A percentile compares a stretch with the other conserved stretches of the same genome.
Conservation (phyloP, 352 stramenopile species). For the Nothophytophthora sp. region DNA sequence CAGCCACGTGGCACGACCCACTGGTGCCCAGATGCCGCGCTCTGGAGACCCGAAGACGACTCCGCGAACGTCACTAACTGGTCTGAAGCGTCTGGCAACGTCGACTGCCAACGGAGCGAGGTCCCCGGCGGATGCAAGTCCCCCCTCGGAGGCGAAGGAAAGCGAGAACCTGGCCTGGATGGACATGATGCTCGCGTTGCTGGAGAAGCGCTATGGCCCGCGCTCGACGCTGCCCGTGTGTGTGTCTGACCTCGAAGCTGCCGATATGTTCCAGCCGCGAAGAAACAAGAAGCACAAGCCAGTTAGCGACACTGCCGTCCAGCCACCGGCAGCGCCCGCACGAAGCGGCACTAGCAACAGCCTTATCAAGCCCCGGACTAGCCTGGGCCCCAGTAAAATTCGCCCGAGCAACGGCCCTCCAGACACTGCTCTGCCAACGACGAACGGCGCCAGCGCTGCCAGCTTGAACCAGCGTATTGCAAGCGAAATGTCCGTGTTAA, state of each 20-base stretch:
- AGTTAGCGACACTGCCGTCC: not conserved
- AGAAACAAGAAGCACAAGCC: conserved; percentile 25
- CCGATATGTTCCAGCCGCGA: conserved; percentile 34
- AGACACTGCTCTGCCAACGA: conserved; percentile 1
- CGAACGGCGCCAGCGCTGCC: not conserved
- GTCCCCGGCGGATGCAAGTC: not conserved
- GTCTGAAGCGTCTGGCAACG: conserved; percentile 7
- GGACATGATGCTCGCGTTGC: conserved; percentile 78
- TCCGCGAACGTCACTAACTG: not conserved
- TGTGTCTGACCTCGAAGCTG: conserved; percentile 42
- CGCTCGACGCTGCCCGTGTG: conserved; percentile 33
- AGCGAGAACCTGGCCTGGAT: conserved; percentile 82
- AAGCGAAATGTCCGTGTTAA: too few species aligned
- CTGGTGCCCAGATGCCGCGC: not conserved
- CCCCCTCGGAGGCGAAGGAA: conserved; percentile 15
- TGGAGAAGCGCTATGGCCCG: conserved; percentile 62
- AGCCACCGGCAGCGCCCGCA: not conserved
- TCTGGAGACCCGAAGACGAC: not conserved
- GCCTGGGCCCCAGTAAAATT: conserved; percentile 12
- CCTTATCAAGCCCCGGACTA: conserved; percentile 9
- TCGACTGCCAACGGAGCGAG: not conserved
- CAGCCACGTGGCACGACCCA: not conserved
- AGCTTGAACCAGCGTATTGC: not conserved
- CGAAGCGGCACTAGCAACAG: not conserved
- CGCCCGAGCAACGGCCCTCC: not conserved